These are phyloP conservation scores for Blastocystis sp. DNA, from an alignment of 352 stramenopile genomes.

Conservation along the genomic window DNA sequence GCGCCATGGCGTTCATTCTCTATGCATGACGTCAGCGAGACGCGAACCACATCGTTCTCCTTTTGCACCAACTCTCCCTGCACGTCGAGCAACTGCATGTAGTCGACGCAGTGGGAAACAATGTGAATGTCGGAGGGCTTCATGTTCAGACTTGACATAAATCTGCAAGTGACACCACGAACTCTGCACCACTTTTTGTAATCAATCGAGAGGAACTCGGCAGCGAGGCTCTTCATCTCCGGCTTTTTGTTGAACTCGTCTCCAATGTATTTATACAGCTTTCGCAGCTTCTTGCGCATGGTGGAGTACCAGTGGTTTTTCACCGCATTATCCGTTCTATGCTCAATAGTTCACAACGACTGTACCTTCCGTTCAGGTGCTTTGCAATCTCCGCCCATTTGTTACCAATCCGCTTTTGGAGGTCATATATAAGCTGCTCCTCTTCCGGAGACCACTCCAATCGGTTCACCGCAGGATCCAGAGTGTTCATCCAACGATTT, in stretches of 20 bases:
- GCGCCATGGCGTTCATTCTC: conserved; percentile 2
- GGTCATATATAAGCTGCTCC: conserved; percentile 69
- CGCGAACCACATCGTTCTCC: conserved; percentile 8
- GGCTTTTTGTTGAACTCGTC: conserved; percentile 68
- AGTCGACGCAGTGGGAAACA: conserved; percentile 45
- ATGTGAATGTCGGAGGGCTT: conserved; percentile 57
- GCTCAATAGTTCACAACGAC: neutral
- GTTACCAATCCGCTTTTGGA: conserved; percentile 70
- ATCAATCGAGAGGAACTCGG: conserved; percentile 54
- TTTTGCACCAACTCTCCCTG: conserved; percentile 46
- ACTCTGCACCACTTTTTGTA: conserved; percentile 29
- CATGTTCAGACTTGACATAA: conserved; percentile 56
- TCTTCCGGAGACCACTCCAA: conserved; percentile 71
- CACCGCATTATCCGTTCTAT: conserved; percentile 73
- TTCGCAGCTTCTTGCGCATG: conserved; percentile 72
- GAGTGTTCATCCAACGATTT: conserved; percentile 73
- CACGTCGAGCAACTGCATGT: conserved; percentile 47
- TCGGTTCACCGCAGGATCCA: conserved; percentile 72
- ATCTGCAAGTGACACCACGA: neutral
- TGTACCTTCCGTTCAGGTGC: conserved; percentile 70
- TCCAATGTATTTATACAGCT: conserved; percentile 70
- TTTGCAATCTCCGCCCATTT: conserved; percentile 73
- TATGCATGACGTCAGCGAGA: neutral
- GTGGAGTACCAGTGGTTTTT: conserved; percentile 74
- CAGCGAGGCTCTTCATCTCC: conserved; percentile 35